Conservation (phyloP, 2,329 filamentous ascomycete species). For the Aspergillus glaucus region DNA sequence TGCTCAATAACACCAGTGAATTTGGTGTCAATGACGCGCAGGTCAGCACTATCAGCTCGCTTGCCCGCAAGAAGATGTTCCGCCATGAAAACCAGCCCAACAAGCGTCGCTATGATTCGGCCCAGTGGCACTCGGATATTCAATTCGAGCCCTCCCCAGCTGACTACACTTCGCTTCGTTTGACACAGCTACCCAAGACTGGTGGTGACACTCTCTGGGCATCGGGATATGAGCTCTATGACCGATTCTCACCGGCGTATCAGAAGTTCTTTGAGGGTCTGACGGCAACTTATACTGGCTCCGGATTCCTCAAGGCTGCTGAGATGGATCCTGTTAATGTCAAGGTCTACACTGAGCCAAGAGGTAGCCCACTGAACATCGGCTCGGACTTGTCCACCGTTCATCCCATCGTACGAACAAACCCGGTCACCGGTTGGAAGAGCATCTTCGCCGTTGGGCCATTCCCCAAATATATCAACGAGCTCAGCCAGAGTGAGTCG, state of each 20-base stretch:
- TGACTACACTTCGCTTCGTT: slow-evolving; percentile 58
- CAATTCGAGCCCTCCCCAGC: slow-evolving; percentile 58
- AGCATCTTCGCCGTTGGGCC: slow-evolving; percentile 45
- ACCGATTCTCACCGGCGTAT: slow-evolving; percentile 53
- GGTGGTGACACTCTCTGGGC: slow-evolving; percentile 63
- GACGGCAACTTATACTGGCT: slow-evolving; percentile 50
- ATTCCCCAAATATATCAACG: slow-evolving; percentile 39
- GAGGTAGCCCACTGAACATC: slow-evolving; percentile 51
- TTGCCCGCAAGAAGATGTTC: slow-evolving; percentile 46
- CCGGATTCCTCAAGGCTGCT: slow-evolving; percentile 46
- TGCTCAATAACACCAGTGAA: slow-evolving; percentile 51
- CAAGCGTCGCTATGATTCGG: slow-evolving; percentile 36
- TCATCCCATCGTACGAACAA: slow-evolving; percentile 55
- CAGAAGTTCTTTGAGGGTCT: slow-evolving; percentile 54
- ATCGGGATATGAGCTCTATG: slow-evolving; percentile 61
- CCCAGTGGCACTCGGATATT: slow-evolving; percentile 56
- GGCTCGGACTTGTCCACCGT: slow-evolving; percentile 45
- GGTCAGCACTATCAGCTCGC: slow-evolving; percentile 59
- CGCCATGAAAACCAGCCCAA: slow-evolving; percentile 24
- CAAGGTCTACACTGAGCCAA: slow-evolving; percentile 36
- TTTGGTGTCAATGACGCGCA: slow-evolving; percentile 53
- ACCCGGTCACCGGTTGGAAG: slow-evolving; percentile 61
- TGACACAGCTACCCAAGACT: slow-evolving; percentile 51
- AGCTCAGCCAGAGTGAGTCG: slow-evolving; percentile 38
- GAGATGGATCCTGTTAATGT: slow-evolving; percentile 10